Conservation (phyloP, 345 rosid genomes). For the Acer campestre region DNA sequence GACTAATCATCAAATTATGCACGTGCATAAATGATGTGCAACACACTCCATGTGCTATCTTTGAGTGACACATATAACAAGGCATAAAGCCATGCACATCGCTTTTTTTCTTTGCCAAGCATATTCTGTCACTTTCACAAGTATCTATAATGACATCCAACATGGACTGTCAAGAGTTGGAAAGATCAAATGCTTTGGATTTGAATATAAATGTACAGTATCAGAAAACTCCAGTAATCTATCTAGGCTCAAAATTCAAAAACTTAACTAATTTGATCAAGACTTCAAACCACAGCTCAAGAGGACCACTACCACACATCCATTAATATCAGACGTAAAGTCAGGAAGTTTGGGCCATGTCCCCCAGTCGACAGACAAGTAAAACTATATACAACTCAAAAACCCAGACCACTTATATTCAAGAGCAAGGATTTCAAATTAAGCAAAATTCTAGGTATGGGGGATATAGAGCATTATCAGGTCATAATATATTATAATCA, state of each 20-base stretch:
- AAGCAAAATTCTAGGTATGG: neutral
- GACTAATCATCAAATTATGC: neutral
- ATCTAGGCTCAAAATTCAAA: neutral
- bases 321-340: neutral
- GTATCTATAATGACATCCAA: neutral
- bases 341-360: neutral
- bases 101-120: neutral
- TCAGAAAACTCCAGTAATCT: neutral
- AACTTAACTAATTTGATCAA: neutral
- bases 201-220: neutral
- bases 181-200: neutral
- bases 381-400: neutral
- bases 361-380: neutral
- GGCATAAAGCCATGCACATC: neutral
- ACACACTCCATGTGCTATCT: neutral
- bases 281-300: conserved; percentile 2
- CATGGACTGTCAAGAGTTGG: neutral
- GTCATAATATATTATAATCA: neutral
- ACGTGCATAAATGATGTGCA: conserved; percentile 1
- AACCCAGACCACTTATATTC: neutral
- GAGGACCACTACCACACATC: neutral
- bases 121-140: neutral
- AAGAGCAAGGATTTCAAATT: neutral
- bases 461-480: neutral
- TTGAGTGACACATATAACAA: neutral